These are phyloP conservation scores for Aspergillus latus DNA, from an alignment of 2,329 filamentous ascomycete genomes.

Conservation along the genomic window DNA sequence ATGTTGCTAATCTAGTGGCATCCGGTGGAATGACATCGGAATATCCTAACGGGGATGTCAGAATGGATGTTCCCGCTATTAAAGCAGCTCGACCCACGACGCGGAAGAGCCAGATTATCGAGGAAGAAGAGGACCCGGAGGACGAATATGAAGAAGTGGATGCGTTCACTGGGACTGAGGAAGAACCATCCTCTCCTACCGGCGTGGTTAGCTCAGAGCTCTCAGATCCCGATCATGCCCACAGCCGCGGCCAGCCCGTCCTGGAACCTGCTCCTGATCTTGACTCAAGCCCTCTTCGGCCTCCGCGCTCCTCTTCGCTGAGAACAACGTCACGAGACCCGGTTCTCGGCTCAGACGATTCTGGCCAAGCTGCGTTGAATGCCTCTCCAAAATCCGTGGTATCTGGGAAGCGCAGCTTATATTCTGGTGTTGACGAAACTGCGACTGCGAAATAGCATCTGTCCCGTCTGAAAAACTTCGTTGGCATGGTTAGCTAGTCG, in stretches of 20 bases:
- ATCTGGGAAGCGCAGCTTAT: slow-evolving; percentile 12
- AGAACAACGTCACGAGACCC: slow-evolving; percentile 21
- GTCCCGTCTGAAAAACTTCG: slow-evolving; percentile 5
- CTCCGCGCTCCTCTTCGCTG: slow-evolving; percentile 43
- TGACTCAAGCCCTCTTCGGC: slow-evolving; percentile 31
- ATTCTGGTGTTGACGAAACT: background rate
- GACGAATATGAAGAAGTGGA: slow-evolving; percentile 46
- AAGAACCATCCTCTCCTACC: slow-evolving; percentile 27
- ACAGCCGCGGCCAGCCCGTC: slow-evolving; percentile 21
- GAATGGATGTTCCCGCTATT: slow-evolving; percentile 26
- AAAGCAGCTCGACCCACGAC: slow-evolving; percentile 28
- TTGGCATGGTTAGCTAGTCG: slow-evolving; percentile 12
- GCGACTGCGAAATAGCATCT: slow-evolving; percentile 11
- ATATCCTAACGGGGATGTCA: slow-evolving; percentile 31
- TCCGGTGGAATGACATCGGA: slow-evolving; percentile 37
- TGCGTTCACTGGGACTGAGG: slow-evolving; percentile 37
- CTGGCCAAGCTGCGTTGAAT: slow-evolving; percentile 8
- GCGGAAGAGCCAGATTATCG: slow-evolving; percentile 45
- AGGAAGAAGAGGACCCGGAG: slow-evolving; percentile 45
- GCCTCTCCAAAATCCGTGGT: slow-evolving; percentile 18
- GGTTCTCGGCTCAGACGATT: slow-evolving; percentile 13
- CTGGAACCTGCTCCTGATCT: slow-evolving; percentile 36
- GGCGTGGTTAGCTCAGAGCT: slow-evolving; percentile 19
- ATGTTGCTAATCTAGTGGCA: slow-evolving; percentile 38
- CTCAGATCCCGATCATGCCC: slow-evolving; percentile 14